A percentile compares a stretch with the other conserved stretches of the same genome.
These are phyloP conservation scores for Alopecurus myosuroides DNA, from an alignment of 176 grass and related monocot genomes.

Conservation along the genomic window DNA sequence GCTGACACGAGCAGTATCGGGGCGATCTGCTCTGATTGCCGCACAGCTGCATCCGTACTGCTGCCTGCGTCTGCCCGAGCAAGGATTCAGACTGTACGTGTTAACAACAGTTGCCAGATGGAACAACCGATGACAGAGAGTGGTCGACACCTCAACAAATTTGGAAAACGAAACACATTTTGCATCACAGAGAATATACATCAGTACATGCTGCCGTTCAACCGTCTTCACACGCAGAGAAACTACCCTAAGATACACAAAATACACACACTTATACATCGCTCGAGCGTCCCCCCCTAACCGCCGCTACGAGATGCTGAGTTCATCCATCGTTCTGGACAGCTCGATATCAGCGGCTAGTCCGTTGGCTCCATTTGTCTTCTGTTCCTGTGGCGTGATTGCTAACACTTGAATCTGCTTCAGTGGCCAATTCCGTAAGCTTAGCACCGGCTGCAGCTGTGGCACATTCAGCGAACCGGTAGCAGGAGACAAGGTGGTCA, in stretches of 20 bases:
- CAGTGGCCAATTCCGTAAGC: slow-evolving; percentile 7
- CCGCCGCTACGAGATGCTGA: slow-evolving; percentile 65
- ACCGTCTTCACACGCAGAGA: slow-evolving; percentile 7
- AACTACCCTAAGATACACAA: slow-evolving; percentile 42
- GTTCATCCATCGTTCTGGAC: slow-evolving; percentile 48
- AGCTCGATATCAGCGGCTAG: slow-evolving; percentile 36
- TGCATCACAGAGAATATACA: slow-evolving; percentile 55
- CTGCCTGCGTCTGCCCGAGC: no score
- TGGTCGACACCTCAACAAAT: neutral
- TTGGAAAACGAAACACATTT: slow-evolving; percentile 18
- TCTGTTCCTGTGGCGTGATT: slow-evolving; percentile 28
- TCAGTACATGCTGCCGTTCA: slow-evolving; percentile 44
- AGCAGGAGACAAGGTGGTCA: slow-evolving; percentile 84
- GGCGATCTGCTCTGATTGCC: no score
- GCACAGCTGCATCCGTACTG: no score
- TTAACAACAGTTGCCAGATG: no score
- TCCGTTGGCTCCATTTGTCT: slow-evolving; percentile 33
- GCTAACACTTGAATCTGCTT: slow-evolving; percentile 19
- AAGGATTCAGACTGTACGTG: no score
- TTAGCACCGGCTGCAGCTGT: slow-evolving; percentile 11
- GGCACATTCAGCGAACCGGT: slow-evolving; percentile 65
- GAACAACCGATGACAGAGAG: no score
- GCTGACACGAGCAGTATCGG: no score
- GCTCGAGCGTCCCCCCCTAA: slow-evolving; percentile 1
- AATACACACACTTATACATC: slow-evolving; percentile 42